phyloP scores from a whole-genome alignment of 805 yeast genomes.

The Cyberlindnera xylosilytica region DNA sequence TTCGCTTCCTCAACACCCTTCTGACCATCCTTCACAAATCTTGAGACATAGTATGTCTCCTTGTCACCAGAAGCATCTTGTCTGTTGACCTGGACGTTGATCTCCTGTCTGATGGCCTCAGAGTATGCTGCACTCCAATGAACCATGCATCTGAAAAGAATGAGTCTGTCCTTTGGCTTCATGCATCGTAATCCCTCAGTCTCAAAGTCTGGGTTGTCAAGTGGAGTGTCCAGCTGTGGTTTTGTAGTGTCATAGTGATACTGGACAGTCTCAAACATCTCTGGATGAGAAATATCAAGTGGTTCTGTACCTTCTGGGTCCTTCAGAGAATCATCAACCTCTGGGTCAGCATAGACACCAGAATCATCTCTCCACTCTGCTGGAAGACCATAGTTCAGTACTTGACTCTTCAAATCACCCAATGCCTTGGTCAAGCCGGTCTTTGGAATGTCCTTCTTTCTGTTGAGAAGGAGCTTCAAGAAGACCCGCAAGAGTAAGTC shows the following conservation, averaged over 20 bases:
- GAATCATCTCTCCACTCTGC: constrained; percentile 29
- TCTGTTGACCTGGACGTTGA: constrained; percentile 10
- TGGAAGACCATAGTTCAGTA: constrained; percentile 24
- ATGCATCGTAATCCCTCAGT: constrained; percentile 17
- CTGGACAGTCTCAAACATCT: constrained; percentile 15
- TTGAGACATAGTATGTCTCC: constrained; percentile 25
- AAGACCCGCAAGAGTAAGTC: constrained; percentile 16
- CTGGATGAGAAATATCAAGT: constrained; percentile 22
- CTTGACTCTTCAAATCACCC: constrained; percentile 16
- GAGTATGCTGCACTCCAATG: constrained; percentile 25
- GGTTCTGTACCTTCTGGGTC: constrained; percentile 14
- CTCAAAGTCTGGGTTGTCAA: constrained; percentile 21
- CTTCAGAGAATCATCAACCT: constrained; percentile 1
- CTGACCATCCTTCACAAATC: constrained; percentile 24
- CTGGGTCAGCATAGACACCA: constrained; percentile 12
- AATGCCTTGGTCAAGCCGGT: constrained; percentile 14
- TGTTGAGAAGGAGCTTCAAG: constrained; percentile 19
- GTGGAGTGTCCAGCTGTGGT: constrained; percentile 20
- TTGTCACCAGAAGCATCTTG: constrained; percentile 23
- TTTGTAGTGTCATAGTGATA: constrained; percentile 13
- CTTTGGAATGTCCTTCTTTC: constrained; percentile 12
- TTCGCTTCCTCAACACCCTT: constrained; percentile 20
- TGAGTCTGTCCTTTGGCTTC: constrained; percentile 23
- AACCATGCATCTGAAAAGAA: constrained; percentile 21
- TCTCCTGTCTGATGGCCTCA: constrained; percentile 16